Conservation (phyloP, 768 basidiomycete species). For the Leccinum longicurvipes region DNA sequence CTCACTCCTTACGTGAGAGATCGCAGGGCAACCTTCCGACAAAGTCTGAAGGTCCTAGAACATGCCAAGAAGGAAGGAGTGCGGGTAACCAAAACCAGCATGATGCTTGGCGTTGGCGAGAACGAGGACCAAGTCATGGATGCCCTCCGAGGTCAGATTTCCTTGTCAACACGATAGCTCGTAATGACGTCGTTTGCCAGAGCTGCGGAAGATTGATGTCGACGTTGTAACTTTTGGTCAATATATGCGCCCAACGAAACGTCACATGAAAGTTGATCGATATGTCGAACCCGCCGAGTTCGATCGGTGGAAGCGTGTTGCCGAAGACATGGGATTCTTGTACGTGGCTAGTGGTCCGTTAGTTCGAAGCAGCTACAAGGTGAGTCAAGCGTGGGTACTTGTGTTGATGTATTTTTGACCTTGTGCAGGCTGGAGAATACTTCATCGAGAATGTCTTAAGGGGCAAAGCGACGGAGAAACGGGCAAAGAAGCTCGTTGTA, state of each 20-base stretch:
- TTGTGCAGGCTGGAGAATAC: slow-evolving; percentile 83
- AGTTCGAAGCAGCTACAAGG: slow-evolving; percentile 97
- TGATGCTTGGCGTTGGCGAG: slow-evolving; percentile 98
- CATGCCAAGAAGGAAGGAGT: slow-evolving; percentile 83
- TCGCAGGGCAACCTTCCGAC: slow-evolving; percentile 86
- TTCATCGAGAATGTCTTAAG: slow-evolving; percentile 89
- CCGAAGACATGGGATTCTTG: slow-evolving; percentile 92
- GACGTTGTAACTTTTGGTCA: slow-evolving; percentile 99
- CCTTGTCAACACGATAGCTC: not conserved
- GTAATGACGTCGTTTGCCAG: slow-evolving; percentile 39
- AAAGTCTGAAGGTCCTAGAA: slow-evolving; percentile 76
- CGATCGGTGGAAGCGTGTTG: slow-evolving; percentile 83
- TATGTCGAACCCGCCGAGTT: slow-evolving; percentile 96
- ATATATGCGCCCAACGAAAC: slow-evolving; percentile 99
- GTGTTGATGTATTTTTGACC: slow-evolving; percentile 1
- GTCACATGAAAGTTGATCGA: slow-evolving; percentile 98
- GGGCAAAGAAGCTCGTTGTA: slow-evolving; percentile 32
- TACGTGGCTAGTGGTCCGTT: slow-evolving; percentile 97
- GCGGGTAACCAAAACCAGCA: slow-evolving; percentile 92
- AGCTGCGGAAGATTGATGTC: slow-evolving; percentile 82
- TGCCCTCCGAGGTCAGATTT: slow-evolving; percentile 70
- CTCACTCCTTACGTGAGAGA: slow-evolving; percentile 95
- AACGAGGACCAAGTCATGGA: slow-evolving; percentile 75
- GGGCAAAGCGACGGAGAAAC: slow-evolving; percentile 49
- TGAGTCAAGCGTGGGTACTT: slow-evolving; percentile 31